These are phyloP conservation scores for Aureobasidium lini DNA, from an alignment of 2,329 filamentous ascomycete genomes.

Conservation along the genomic window DNA sequence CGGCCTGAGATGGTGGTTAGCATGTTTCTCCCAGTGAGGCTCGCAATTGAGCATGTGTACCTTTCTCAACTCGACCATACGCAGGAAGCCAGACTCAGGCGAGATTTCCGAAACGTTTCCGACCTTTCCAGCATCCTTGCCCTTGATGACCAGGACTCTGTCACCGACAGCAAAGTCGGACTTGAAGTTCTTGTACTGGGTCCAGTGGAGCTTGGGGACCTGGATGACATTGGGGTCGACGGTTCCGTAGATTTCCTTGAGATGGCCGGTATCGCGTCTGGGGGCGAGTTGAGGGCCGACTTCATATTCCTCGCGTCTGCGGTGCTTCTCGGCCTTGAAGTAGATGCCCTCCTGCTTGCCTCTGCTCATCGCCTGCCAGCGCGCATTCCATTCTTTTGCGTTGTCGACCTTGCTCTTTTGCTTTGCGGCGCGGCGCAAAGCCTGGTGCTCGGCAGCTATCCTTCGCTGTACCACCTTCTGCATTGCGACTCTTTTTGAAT, in stretches of 20 bases:
- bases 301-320: conserved; percentile 68
- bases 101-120: conserved; percentile 57
- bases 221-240: conserved; percentile 28
- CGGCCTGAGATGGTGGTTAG: conserved; percentile 29
- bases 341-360: conserved; percentile 21
- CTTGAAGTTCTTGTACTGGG: conserved; percentile 23
- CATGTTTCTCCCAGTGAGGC: not conserved
- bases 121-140: conserved; percentile 76
- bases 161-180: conserved; percentile 49
- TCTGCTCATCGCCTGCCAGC: conserved; percentile 18
- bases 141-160: conserved; percentile 72
- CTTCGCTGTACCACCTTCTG: conserved; percentile 64
- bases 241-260: conserved; percentile 53
- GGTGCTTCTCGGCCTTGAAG: conserved; percentile 40
- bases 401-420: conserved; percentile 17
- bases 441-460: conserved; percentile 59
- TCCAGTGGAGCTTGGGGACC: conserved; percentile 33
- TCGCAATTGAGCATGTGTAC: conserved; percentile 20
- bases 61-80: conserved; percentile 34
- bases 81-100: conserved; percentile 26
- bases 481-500: conserved; percentile 39
- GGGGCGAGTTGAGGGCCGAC: conserved; percentile 67
- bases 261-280: conserved; percentile 59
- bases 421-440: conserved; percentile 30
- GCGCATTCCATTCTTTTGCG: conserved; percentile 26